A percentile compares a stretch with the other conserved stretches of the same genome.
Evolutionary conservation across 768 basidiomycete species (phyloP).

Genomic region (Calocybe cyanea): DNA sequence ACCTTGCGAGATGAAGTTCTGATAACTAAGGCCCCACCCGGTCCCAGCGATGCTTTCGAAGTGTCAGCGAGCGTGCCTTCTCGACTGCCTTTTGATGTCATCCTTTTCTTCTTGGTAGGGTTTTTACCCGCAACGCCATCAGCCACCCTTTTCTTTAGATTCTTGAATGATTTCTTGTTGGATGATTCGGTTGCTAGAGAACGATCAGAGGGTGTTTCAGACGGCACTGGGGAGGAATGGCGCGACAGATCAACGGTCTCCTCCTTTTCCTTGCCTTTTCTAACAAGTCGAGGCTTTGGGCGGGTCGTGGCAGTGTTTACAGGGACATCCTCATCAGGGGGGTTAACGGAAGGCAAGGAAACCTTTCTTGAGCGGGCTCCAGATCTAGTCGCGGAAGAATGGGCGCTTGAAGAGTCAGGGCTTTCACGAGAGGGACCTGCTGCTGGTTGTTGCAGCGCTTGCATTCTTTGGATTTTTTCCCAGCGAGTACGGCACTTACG

Average conservation of each 20-base stretch:
- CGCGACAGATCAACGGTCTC: constrained; percentile 9
- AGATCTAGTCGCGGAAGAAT: neutral
- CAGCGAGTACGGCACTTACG: constrained; percentile 57
- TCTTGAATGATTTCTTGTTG: neutral
- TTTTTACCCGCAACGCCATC: neutral
- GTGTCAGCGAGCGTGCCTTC: neutral
- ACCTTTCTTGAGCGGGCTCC: constrained; percentile 4
- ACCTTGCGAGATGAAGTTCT: neutral
- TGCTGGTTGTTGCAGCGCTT: constrained; percentile 9
- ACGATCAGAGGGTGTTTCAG: neutral
- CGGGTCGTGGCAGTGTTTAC: constrained; percentile 1
- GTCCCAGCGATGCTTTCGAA: neutral
- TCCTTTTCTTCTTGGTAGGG: constrained; percentile 12
- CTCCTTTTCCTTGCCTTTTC: constrained; percentile 19
- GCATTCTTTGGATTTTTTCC: constrained; percentile 30
- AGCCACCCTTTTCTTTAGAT: constrained; percentile 3
- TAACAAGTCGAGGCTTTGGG: constrained; percentile 18
- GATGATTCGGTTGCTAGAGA: no score
- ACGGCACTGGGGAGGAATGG: neutral
- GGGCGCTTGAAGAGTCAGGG: neutral
- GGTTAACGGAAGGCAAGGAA: neutral
- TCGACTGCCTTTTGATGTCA: neutral
- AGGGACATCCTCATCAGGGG: constrained; percentile 4
- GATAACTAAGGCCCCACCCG: neutral
- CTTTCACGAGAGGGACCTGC: constrained; percentile 7